phyloP scores from a whole-genome alignment of 1,139 yeast species.

The Saccharomycopsis hybrid region DNA sequence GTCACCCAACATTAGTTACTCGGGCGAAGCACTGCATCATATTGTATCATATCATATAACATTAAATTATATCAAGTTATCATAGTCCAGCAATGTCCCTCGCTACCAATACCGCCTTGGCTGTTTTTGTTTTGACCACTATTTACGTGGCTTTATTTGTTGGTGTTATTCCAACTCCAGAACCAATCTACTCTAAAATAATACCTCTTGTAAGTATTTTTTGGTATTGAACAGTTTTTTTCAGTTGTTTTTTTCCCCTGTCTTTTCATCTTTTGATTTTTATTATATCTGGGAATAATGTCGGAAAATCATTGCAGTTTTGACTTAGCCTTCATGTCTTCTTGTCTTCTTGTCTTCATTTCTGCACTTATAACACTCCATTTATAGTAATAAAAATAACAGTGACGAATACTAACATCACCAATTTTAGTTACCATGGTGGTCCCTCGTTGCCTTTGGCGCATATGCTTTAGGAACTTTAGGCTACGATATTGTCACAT shows the following conservation, averaged over 20 bases:
- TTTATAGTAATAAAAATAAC: no score
- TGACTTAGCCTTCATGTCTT: not conserved
- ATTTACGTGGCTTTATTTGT: constrained; percentile 48
- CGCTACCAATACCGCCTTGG: constrained; percentile 55
- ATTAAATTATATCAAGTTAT: not conserved
- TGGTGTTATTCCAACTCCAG: constrained; percentile 54
- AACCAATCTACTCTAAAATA: constrained; percentile 43
- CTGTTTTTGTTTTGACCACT: constrained; percentile 42
- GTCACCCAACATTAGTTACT: no score
- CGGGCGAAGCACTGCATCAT: no score
- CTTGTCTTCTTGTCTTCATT: no score
- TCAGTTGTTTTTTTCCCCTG: not conserved
- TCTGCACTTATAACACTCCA: no score
- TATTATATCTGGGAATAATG: not conserved
- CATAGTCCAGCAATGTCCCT: constrained; percentile 45
- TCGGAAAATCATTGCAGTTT: not conserved
- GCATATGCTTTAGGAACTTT: constrained; percentile 65
- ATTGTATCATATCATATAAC: not conserved
- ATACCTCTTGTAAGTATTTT: constrained; percentile 39
- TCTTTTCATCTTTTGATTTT: not conserved
- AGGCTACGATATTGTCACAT: constrained; percentile 66
- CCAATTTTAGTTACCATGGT: constrained; percentile 48
- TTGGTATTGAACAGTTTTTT: no score
- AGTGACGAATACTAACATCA: not conserved
- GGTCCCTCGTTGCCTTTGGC: constrained; percentile 68